Evolutionary conservation across 768 basidiomycete genomes (phyloP).

Genomic region (Peribolospora baueri): DNA sequence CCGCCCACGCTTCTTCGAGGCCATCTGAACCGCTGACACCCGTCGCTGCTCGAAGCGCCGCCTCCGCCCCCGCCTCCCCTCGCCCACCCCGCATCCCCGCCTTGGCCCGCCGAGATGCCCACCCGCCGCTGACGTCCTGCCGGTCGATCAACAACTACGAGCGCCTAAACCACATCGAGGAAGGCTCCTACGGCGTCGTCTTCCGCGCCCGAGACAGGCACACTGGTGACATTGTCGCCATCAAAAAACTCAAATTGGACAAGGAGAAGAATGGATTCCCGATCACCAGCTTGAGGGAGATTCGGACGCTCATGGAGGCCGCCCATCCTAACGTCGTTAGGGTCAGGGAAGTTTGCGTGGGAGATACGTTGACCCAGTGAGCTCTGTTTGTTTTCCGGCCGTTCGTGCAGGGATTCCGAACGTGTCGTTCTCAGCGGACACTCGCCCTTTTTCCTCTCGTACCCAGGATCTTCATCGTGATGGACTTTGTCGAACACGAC

Average conservation of each 20-base stretch:
- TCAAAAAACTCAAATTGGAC: conserved; percentile 94
- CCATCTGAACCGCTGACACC: too few species aligned
- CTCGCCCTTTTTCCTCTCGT: not conserved
- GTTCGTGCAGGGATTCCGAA: not conserved
- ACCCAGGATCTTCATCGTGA: conserved; percentile 74
- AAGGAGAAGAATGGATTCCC: conserved; percentile 98
- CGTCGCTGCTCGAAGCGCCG: too few species aligned
- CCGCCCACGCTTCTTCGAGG: too few species aligned
- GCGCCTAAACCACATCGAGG: conserved; percentile 87
- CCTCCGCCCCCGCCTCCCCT: too few species aligned
- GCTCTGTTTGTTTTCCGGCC: conserved; percentile 21
- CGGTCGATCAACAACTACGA: conserved; percentile 89
- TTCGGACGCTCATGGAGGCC: conserved; percentile 88
- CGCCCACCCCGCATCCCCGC: conserved; percentile 17
- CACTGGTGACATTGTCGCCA: conserved; percentile 80
- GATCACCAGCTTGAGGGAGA: conserved; percentile 80
- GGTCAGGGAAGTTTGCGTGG: conserved; percentile 93
- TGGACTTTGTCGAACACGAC: conserved; percentile 83
- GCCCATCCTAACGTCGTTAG: conserved; percentile 76
- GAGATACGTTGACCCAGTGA: conserved; percentile 95
- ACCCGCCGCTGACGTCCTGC: conserved; percentile 61
- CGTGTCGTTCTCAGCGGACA: not conserved
- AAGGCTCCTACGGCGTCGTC: conserved; percentile 92
- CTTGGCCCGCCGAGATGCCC: conserved; percentile 34
- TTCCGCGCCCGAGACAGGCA: conserved; percentile 87